Base-by-base conservation (phyloP, 2,329 filamentous ascomycete genomes). In the Kalaharituber pfeilii region DNA sequence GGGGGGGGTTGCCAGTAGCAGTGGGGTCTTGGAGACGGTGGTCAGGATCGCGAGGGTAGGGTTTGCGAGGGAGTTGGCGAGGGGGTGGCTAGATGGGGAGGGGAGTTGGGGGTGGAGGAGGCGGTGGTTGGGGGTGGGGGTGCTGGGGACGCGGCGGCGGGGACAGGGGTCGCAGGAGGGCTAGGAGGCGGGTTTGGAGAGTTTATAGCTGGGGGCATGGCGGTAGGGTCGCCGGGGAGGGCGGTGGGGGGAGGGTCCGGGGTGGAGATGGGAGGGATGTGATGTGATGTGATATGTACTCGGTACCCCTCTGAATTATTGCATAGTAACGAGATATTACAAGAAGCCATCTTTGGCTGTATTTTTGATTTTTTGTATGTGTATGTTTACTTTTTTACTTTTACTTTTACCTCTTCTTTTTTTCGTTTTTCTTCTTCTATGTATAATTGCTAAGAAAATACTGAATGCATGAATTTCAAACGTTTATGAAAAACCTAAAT, bases 11-110 rank as follows among this genome's bases (percentile, higher is more conserved):
- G 30, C 9, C 9, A 36, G 30, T 36, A 36, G 30, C n/a, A 36
- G 30, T n/a, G 42, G 42, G 42, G 42, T 47, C n/a, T 47, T 47
- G 15, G 42, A 47, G 42, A 47, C 42, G 42, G 42, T 47, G 24
- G 47, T 50, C 25, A 28, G 27, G 24, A 18, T 28, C 22, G 24
- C 22, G 47, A 50, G 47, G 7, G 22, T 50, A 26, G 47, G 47
- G 47, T 28, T 50, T 50, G 47, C 47, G 24, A 50, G 22, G 47
- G 47, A 50, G 24, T 28, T 50, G 7, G 47, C 25, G 47, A 50
- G 22, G 47, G 47, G 24, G 47, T 50, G 47, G 47, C 30, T 50
- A 26, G 47, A 50, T 28, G 47, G 27, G 47, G 47, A 50, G 6
- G 42, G 5, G 42, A 47, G 42, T 20, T 22, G 22, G 42, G 18